Base-by-base conservation (phyloP, 2,329 filamentous ascomycete genomes). In the Aspergillus chevalieri region DNA sequence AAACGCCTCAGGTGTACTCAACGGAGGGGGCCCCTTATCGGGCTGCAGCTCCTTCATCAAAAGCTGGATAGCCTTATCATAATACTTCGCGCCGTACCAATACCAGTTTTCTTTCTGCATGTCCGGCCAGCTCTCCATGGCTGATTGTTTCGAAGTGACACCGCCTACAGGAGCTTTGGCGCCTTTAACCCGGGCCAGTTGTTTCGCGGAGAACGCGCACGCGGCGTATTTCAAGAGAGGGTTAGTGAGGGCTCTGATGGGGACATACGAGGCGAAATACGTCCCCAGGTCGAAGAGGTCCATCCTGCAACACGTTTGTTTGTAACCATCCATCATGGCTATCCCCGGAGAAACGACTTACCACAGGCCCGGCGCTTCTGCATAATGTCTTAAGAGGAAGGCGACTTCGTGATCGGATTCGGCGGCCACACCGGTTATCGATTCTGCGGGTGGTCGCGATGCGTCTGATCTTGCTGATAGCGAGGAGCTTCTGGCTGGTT, bases 11-110 rank as follows among this genome's bases (percentile, higher is more conserved):
- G 63, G 55, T 8, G 61, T 63, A 51, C 65, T 62, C 57, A 69
- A 33, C 5, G 65, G 63, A 3, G 63, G 64, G 7, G 65, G 63
- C 3, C 61, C 63, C 57, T 65, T 58, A 54, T 71, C 63, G 51
- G 66, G 65, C 61, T 64, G 72, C 60, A 62, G 66, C 53, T 69
- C 72, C 64, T 66, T 73, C 71, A 72, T 74, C 39, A 78, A 68
- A 3, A 82, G 72, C 12, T 81, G 80, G 19, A 84, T 82, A 1
- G 80, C 81, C 57, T 74, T 78, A 57, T 84, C 80, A 65, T 84
- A 84, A 61, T 84, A 83, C 49, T 81, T 80, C 1, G 81, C 78
- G 1, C 78, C 80, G 53, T 78, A 78, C 67, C 82, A 83, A 51
- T 74, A 75, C 78, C 82, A 84, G 55, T 84, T 78, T 7, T 79